phyloP scores from a whole-genome alignment of 352 stramenopile species.

The Globisporangium nodosum region DNA sequence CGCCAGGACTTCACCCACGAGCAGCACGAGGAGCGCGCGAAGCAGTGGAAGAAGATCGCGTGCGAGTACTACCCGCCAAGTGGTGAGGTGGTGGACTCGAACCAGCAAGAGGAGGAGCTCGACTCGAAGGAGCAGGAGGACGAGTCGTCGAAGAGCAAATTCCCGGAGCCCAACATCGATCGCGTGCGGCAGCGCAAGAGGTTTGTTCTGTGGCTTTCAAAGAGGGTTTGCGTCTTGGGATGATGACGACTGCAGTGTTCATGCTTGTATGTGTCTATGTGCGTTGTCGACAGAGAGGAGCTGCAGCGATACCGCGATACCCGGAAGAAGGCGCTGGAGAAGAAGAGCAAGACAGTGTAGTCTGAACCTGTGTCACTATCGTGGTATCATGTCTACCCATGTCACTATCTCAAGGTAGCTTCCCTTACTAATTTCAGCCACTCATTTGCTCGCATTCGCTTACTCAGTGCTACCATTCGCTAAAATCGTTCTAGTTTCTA shows the following conservation, averaged over 20 bases:
- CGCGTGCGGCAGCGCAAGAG: conserved; percentile 61
- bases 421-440: too few species aligned
- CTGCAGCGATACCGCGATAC: conserved; percentile 56
- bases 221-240: too few species aligned
- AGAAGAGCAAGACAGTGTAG: conserved; percentile 19
- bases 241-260: background rate
- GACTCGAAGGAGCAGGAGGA: conserved; percentile 24
- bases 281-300: conserved; percentile 34
- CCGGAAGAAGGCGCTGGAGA: conserved; percentile 48
- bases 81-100: conserved; percentile 24
- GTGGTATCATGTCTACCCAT: too few species aligned
- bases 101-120: conserved; percentile 18
- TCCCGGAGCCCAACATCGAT: conserved; percentile 66
- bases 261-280: conserved; percentile 1
- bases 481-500: too few species aligned
- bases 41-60: conserved; percentile 61
- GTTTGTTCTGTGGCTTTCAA: conserved; percentile 11
- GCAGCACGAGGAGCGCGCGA: conserved; percentile 54
- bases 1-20: conserved; percentile 45
- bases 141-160: conserved; percentile 25
- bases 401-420: too few species aligned
- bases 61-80: conserved; percentile 61
- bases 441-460: too few species aligned
- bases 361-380: too few species aligned
- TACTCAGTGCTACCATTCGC: too few species aligned